A percentile compares a stretch with the other conserved stretches of the same genome.
Evolutionary conservation across 139 green algal species (phyloP).

Genomic region (Coelastrella sp.): DNA sequence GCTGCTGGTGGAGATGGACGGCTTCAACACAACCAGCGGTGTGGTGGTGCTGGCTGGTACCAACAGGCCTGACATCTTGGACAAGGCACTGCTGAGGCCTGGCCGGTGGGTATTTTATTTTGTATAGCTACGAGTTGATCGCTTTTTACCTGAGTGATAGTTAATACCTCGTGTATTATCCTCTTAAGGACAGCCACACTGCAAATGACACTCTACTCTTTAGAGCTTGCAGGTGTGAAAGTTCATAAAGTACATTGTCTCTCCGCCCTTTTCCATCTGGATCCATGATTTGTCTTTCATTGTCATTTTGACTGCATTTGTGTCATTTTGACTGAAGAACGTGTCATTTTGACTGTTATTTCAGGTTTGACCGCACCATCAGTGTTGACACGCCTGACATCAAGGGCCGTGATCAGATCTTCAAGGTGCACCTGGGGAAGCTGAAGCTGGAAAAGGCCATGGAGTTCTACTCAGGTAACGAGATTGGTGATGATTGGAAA

Average conservation of each 20-base stretch:
- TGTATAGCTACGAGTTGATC: too few relatives aligned
- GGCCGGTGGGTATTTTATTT: conserved; percentile 57
- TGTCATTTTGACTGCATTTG: too few relatives aligned
- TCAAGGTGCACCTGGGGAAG: conserved; percentile 89
- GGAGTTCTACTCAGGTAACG: conserved; percentile 74
- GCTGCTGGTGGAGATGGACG: conserved; percentile 97
- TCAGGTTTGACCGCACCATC: conserved; percentile 96
- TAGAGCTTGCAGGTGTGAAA: too few relatives aligned
- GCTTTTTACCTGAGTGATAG: too few relatives aligned
- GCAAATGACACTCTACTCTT: too few relatives aligned
- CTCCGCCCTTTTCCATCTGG: background rate
- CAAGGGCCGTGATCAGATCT: conserved; percentile 97
- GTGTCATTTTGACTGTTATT: conserved; percentile 54
- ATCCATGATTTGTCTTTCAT: background rate
- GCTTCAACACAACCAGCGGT: conserved; percentile 87
- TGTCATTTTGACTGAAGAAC: too few relatives aligned
- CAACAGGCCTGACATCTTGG: conserved; percentile 98
- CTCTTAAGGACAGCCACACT: too few relatives aligned
- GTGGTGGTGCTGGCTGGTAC: conserved; percentile 98
- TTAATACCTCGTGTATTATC: too few relatives aligned
- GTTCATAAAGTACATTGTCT: too few relatives aligned
- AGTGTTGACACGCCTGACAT: conserved; percentile 97
- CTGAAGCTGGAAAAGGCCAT: conserved; percentile 86
- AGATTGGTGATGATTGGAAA: background rate
- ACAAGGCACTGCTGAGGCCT: conserved; percentile 96